A percentile compares a stretch with the other conserved stretches of the same genome.
Evolutionary conservation across 1,284 basidiomycete genomes (phyloP).

Genomic region (Ceratobasidium sp.): DNA sequence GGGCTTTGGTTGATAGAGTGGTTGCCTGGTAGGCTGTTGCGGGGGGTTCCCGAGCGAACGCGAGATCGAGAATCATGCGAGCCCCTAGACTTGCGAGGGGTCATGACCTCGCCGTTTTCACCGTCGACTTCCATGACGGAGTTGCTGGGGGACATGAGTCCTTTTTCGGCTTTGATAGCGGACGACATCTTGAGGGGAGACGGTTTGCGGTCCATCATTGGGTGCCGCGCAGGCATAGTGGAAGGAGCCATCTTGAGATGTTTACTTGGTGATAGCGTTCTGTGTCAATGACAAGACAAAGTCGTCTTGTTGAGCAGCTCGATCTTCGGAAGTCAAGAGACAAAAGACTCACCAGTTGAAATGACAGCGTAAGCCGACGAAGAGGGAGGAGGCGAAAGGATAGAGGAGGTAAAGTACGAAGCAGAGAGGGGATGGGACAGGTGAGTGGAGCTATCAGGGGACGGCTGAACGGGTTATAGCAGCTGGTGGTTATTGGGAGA

Average conservation of each 20-base stretch:
- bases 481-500: background rate
- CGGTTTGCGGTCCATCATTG: constrained; percentile 16
- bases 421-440: constrained; percentile 4
- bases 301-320: background rate
- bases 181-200: constrained; percentile 30
- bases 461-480: background rate
- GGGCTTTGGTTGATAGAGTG: constrained; percentile 40
- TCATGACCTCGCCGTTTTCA: constrained; percentile 10
- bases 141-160: background rate
- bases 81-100: constrained; percentile 3
- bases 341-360: constrained; percentile 18
- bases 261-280: background rate
- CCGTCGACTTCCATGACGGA: constrained; percentile 22
- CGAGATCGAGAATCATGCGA: background rate
- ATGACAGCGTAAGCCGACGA: background rate
- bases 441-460: background rate
- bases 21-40: background rate
- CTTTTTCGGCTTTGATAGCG: constrained; percentile 6
- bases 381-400: background rate
- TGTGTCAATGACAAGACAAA: background rate
- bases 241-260: constrained; percentile 33
- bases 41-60: background rate
- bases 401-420: constrained; percentile 1
- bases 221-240: constrained; percentile 5
- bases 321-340: background rate